These are phyloP conservation scores for Nitzschia inconspicua DNA, from an alignment of 108 stramenopile genomes.

Conservation along the genomic window DNA sequence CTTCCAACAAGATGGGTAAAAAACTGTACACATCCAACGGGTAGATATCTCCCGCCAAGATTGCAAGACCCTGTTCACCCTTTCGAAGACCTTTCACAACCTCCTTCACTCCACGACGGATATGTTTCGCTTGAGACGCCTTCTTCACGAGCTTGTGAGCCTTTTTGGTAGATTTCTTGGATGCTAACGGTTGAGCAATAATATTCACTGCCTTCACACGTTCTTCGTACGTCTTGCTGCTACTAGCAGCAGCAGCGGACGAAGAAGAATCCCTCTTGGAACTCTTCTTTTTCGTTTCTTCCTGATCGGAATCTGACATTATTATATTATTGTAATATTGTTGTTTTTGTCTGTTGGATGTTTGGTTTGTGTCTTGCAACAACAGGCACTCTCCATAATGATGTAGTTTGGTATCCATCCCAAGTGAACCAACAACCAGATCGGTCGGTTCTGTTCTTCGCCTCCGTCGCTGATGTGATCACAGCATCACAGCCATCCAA, in stretches of 20 bases:
- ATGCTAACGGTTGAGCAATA: constrained; percentile 92
- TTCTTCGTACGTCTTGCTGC: constrained; percentile 79
- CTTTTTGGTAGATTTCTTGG: constrained; percentile 96
- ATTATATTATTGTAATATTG: no score
- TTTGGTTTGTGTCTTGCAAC: no score
- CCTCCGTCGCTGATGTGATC: no score
- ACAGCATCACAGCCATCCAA: no score
- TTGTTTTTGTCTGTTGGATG: no score
- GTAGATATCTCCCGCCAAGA: constrained; percentile 97
- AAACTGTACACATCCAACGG: constrained; percentile 97
- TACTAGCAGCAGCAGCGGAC: background rate
- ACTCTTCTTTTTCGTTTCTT: constrained; percentile 10
- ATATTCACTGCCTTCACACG: constrained; percentile 86
- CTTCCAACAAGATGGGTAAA: constrained; percentile 93
- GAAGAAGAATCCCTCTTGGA: background rate
- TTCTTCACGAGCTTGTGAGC: constrained; percentile 96
- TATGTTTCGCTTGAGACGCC: constrained; percentile 77
- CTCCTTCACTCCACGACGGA: constrained; percentile 97
- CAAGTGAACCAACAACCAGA: no score
- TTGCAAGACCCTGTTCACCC: constrained; percentile 90
- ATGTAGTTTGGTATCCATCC: no score
- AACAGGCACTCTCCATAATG: no score
- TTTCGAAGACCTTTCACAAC: constrained; percentile 97
- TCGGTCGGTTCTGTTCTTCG: no score
- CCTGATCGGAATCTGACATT: no score